These are phyloP conservation scores for Alternaria incomplexa DNA, from an alignment of 2,329 filamentous ascomycete species.

Conservation along the genomic window DNA sequence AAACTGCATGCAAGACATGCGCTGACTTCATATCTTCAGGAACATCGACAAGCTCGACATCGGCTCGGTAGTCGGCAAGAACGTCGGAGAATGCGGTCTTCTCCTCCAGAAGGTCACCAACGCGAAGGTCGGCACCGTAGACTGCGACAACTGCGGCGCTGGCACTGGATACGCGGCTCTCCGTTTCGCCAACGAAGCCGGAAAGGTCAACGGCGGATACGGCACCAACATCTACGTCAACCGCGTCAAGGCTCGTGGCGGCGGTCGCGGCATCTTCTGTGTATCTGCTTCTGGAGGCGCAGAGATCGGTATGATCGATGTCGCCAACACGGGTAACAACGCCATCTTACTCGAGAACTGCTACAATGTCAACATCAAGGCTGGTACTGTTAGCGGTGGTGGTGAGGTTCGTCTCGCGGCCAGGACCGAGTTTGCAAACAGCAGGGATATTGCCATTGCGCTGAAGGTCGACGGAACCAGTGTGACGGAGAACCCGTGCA, in stretches of 20 bases:
- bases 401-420: constrained; percentile 63
- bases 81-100: constrained; percentile 64
- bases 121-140: constrained; percentile 60
- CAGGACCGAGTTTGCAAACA: constrained; percentile 62
- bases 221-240: constrained; percentile 61
- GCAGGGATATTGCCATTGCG: constrained; percentile 58
- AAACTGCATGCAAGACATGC: neutral
- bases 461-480: constrained; percentile 58
- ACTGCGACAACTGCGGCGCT: constrained; percentile 61
- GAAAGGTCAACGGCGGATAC: constrained; percentile 58
- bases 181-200: constrained; percentile 64
- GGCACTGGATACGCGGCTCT: constrained; percentile 64
- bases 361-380: constrained; percentile 60
- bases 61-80: constrained; percentile 58
- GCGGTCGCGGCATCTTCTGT: constrained; percentile 64
- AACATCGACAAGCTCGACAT: constrained; percentile 64
- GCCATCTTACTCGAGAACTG: constrained; percentile 66
- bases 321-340: constrained; percentile 62
- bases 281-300: constrained; percentile 63
- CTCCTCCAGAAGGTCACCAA: constrained; percentile 62
- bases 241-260: constrained; percentile 61
- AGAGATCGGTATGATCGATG: constrained; percentile 57
- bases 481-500: constrained; percentile 62
- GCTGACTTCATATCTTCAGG: constrained; percentile 19
- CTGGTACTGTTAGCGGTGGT: constrained; percentile 60